phyloP scores from a whole-genome alignment of 1,284 basidiomycete genomes.

The Coniferiporia weirii region DNA sequence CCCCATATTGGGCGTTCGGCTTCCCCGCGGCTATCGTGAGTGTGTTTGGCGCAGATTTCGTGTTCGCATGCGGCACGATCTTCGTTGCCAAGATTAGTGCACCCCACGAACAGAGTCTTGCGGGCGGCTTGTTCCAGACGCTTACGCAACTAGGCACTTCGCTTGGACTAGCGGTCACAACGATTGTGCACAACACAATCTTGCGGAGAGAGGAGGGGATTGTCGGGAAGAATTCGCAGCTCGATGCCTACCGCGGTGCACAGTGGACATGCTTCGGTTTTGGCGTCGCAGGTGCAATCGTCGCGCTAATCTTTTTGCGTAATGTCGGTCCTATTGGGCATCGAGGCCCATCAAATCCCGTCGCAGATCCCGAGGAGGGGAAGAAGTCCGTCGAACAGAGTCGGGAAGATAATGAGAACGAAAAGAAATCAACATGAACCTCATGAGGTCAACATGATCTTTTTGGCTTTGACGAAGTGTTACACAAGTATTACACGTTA shows the following conservation, averaged over 20 bases:
- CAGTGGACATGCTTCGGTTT: constrained; percentile 64
- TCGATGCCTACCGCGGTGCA: constrained; percentile 53
- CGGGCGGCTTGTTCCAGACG: constrained; percentile 73
- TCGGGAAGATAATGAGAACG: background rate
- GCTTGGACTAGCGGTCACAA: constrained; percentile 70
- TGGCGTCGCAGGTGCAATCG: constrained; percentile 47
- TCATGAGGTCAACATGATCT: background rate
- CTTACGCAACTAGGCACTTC: constrained; percentile 74
- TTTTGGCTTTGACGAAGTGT: background rate
- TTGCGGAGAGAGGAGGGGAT: constrained; percentile 28
- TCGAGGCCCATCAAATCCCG: background rate
- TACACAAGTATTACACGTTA: background rate
- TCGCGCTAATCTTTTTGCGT: constrained; percentile 50
- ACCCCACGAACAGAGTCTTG: constrained; percentile 74
- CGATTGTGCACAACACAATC: constrained; percentile 65
- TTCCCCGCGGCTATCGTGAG: constrained; percentile 73
- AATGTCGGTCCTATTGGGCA: constrained; percentile 55
- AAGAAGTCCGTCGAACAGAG: background rate
- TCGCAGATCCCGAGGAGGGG: background rate
- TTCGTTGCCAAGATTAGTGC: constrained; percentile 71
- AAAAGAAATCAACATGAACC: background rate
- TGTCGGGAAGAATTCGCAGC: constrained; percentile 34
- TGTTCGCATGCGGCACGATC: constrained; percentile 69
- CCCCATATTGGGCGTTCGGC: constrained; percentile 73
- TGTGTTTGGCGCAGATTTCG: constrained; percentile 77